Conservation (phyloP, 2,329 filamentous ascomycete species). For the Penicillium sp. region DNA sequence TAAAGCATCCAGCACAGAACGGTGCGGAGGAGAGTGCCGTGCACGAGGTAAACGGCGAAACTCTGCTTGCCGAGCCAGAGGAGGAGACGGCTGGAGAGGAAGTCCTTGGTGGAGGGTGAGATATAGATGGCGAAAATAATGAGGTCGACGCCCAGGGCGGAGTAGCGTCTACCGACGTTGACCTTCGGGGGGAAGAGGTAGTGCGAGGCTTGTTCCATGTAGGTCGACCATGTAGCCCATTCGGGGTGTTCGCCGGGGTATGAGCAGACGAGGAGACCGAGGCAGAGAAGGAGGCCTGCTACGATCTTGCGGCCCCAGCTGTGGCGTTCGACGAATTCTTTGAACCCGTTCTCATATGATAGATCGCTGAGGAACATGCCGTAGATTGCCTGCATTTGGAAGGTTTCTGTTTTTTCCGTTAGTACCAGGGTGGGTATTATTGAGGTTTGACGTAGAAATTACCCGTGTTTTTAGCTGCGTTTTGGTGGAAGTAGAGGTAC, state of each 20-base stretch:
- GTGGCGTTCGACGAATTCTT: slow-evolving; percentile 46
- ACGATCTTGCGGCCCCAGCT: slow-evolving; percentile 41
- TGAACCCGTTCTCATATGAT: slow-evolving; percentile 47
- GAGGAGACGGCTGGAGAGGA: slow-evolving; percentile 51
- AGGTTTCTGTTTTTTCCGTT: slow-evolving; percentile 47
- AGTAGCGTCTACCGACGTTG: slow-evolving; percentile 48
- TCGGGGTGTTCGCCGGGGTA: slow-evolving; percentile 53
- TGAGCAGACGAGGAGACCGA: slow-evolving; percentile 51
- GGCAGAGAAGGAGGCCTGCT: slow-evolving; percentile 38
- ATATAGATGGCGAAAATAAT: slow-evolving; percentile 52
- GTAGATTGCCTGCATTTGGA: slow-evolving; percentile 53
- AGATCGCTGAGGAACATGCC: slow-evolving; percentile 54
- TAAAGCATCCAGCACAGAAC: slow-evolving; percentile 54
- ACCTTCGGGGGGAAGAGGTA: slow-evolving; percentile 49
- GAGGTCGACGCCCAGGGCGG: slow-evolving; percentile 50
- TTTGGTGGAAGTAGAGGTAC: slow-evolving; percentile 51
- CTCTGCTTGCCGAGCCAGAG: slow-evolving; percentile 56
- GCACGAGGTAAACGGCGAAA: slow-evolving; percentile 56
- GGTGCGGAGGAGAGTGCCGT: slow-evolving; percentile 54
- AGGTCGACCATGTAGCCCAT: slow-evolving; percentile 50
- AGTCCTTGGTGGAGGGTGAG: slow-evolving; percentile 50
- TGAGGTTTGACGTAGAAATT: slow-evolving; percentile 14
- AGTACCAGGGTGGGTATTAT: neutral
- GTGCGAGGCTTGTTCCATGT: slow-evolving; percentile 41
- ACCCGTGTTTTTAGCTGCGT: slow-evolving; percentile 48